Evolutionary conservation across 1,284 basidiomycete genomes (phyloP).

Genomic region (Heterobasidion annosum): DNA sequence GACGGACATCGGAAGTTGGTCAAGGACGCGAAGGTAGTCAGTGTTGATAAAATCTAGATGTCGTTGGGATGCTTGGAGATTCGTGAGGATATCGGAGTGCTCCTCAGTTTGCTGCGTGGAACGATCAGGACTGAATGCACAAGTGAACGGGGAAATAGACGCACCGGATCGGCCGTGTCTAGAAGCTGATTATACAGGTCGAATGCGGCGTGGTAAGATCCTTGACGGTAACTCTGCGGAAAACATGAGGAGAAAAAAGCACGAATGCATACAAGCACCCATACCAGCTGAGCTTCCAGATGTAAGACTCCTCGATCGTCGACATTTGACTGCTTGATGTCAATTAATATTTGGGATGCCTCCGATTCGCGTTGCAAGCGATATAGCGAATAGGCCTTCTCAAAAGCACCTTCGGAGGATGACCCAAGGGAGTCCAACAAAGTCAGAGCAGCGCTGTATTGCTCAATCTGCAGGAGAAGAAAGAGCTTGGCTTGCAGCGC

Average conservation of each 20-base stretch:
- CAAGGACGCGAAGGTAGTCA: conserved; percentile 57
- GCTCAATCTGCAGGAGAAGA: conserved; percentile 77
- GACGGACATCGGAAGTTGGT: conserved; percentile 41
- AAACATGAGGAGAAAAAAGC: not conserved
- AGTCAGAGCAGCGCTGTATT: conserved; percentile 51
- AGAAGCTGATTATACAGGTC: conserved; percentile 74
- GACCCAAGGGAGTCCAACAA: conserved; percentile 33
- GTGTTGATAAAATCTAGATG: conserved; percentile 76
- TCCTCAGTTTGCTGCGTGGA: conserved; percentile 67
- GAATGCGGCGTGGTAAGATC: conserved; percentile 62
- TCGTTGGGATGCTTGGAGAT: conserved; percentile 68
- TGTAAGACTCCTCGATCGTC: conserved; percentile 63
- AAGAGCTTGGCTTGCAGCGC: conserved; percentile 77
- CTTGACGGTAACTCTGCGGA: conserved; percentile 64
- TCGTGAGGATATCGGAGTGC: conserved; percentile 76
- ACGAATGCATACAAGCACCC: conserved; percentile 17
- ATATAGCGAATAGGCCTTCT: conserved; percentile 77
- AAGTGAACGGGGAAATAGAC: not conserved
- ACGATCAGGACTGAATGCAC: conserved; percentile 1
- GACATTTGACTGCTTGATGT: conserved; percentile 32
- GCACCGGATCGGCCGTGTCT: conserved; percentile 64
- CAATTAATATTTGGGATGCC: conserved; percentile 44
- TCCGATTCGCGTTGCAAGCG: conserved; percentile 67
- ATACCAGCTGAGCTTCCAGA: conserved; percentile 78
- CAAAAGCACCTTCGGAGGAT: conserved; percentile 39